A percentile compares a stretch with the other conserved stretches of the same genome.
Conservation (phyloP, 768 basidiomycete species). For the Podaxis mareebaensis region DNA sequence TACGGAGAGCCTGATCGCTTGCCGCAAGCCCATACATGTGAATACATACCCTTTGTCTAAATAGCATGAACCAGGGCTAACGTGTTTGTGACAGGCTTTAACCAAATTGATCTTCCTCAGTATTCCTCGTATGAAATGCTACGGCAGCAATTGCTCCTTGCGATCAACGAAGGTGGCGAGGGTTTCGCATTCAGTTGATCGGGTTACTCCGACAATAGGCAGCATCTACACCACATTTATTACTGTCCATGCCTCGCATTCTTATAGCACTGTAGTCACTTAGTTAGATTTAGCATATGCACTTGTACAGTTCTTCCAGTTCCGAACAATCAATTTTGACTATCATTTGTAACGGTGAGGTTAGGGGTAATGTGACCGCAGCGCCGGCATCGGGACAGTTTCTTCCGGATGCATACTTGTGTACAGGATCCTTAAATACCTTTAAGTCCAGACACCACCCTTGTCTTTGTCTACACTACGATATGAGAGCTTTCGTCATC, state of each 20-base stretch:
- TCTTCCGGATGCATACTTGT: not conserved
- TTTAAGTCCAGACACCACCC: not conserved
- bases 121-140: constrained; percentile 97
- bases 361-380: not conserved
- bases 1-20: constrained; percentile 84
- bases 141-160: constrained; percentile 83
- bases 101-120: constrained; percentile 92
- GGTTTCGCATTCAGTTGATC: constrained; percentile 81
- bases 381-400: not conserved
- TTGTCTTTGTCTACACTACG: constrained; percentile 10
- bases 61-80: not conserved
- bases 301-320: constrained; percentile 16
- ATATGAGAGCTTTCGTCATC: constrained; percentile 81
- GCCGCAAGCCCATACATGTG: constrained; percentile 90
- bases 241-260: constrained; percentile 12
- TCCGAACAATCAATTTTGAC: not conserved
- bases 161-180: constrained; percentile 95
- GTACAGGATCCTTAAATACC: not conserved
- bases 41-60: constrained; percentile 24
- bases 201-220: constrained; percentile 31
- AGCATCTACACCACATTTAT: constrained; percentile 12
- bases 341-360: not conserved
- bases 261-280: constrained; percentile 15
- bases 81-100: constrained; percentile 66
- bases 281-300: constrained; percentile 11